Evolutionary conservation across 2,329 filamentous ascomycete genomes (phyloP).

Genomic region (Penicillium sp.): DNA sequence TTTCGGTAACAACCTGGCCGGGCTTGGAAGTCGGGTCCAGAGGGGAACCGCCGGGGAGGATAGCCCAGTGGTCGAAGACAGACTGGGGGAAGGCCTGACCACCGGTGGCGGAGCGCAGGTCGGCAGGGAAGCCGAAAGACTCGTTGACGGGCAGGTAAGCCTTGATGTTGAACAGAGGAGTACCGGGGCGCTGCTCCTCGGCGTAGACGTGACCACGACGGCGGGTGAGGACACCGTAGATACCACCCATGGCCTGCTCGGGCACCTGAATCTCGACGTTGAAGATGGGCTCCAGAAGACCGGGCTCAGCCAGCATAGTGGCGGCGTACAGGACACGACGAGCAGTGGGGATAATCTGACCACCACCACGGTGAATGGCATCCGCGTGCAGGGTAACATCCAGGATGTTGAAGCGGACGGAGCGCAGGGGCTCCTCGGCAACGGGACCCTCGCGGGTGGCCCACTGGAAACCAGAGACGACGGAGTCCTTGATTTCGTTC

Average conservation of each 20-base stretch:
- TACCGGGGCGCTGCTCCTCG: slow-evolving; percentile 97
- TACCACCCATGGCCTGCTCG: slow-evolving; percentile 98
- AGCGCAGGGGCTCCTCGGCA: slow-evolving; percentile 97
- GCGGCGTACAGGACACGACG: slow-evolving; percentile 97
- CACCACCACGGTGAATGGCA: slow-evolving; percentile 99
- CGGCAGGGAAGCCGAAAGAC: slow-evolving; percentile 98
- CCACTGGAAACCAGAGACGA: slow-evolving; percentile 99
- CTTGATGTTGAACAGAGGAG: slow-evolving; percentile 99
- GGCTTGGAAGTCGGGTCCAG: slow-evolving; percentile 79
- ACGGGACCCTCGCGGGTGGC: slow-evolving; percentile 95
- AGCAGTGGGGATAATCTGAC: slow-evolving; percentile 96
- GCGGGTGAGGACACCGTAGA: slow-evolving; percentile 97
- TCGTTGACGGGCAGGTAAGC: slow-evolving; percentile 94
- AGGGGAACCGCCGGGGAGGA: slow-evolving; percentile 88
- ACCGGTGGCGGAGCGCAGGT: slow-evolving; percentile 87
- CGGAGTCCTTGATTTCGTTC: slow-evolving; percentile 99
- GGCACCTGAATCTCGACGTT: slow-evolving; percentile 99
- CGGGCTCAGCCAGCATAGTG: slow-evolving; percentile 83
- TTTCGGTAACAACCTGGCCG: slow-evolving; percentile 77
- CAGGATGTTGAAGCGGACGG: slow-evolving; percentile 96
- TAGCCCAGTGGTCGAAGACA: slow-evolving; percentile 98
- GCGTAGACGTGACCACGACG: slow-evolving; percentile 98
- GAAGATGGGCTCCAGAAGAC: slow-evolving; percentile 95
- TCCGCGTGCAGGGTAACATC: slow-evolving; percentile 99
- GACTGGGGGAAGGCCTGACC: slow-evolving; percentile 99